Evolutionary conservation across 1,284 basidiomycete genomes (phyloP).

Genomic region (Trametes hirsuta): DNA sequence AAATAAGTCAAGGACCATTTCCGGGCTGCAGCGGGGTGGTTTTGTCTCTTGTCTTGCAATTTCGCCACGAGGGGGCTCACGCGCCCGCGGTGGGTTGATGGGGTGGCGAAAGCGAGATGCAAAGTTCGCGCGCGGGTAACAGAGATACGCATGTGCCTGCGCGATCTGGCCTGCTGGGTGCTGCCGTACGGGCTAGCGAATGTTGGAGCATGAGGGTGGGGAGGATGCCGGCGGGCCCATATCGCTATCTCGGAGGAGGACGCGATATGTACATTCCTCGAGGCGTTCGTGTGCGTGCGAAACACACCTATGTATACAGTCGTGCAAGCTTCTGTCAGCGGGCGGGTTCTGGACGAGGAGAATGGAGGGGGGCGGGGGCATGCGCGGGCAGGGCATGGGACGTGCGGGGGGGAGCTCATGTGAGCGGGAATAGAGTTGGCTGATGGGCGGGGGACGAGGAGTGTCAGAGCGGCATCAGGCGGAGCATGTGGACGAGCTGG

Average conservation of each 20-base stretch:
- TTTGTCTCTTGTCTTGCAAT: constrained; percentile 2
- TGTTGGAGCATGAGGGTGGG: neutral
- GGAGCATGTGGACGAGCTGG: constrained; percentile 18
- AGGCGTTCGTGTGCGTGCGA: neutral
- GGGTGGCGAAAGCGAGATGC: neutral
- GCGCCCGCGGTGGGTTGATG: neutral
- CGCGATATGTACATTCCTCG: neutral
- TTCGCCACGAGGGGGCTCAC: neutral
- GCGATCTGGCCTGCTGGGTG: neutral
- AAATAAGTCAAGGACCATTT: too few relatives aligned
- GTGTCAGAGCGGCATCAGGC: constrained; percentile 18
- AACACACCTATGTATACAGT: neutral
- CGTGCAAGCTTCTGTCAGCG: neutral
- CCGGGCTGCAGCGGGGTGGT: neutral
- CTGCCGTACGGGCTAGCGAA: neutral
- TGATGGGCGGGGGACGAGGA: neutral
- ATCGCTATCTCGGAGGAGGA: constrained; percentile 5
- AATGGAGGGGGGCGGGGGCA: neutral
- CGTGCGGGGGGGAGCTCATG: constrained; percentile 7
- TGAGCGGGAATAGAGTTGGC: constrained; percentile 12
- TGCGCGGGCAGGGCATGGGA: neutral
- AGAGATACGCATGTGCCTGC: neutral
- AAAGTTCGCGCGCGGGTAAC: neutral
- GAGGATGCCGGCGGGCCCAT: neutral
- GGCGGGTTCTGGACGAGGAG: neutral